phyloP scores from a whole-genome alignment of 1,284 basidiomycete species.

The Pisolithus thermaeus region DNA sequence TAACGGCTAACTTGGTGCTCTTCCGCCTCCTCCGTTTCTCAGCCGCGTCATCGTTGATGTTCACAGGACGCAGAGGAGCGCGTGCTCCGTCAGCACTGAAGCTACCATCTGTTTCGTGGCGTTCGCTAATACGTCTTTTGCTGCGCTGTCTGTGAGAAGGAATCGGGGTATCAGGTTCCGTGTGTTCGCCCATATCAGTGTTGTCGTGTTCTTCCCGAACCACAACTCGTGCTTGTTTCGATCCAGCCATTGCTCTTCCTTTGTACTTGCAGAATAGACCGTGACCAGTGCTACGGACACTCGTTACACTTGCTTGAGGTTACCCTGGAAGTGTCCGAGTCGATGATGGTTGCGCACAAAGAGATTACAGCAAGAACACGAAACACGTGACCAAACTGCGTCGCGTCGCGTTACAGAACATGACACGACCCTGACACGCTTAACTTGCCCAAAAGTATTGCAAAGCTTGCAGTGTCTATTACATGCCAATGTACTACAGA shows the following conservation, averaged over 20 bases:
- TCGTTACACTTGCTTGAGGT: background rate
- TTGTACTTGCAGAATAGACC: background rate
- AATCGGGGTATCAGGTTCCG: constrained; percentile 44
- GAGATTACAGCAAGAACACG: constrained; percentile 13
- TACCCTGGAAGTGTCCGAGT: background rate
- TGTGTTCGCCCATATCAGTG: constrained; percentile 37
- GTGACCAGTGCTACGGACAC: background rate
- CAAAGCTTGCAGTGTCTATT: background rate
- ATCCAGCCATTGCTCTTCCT: constrained; percentile 11
- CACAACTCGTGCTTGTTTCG: constrained; percentile 16
- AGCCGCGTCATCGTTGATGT: constrained; percentile 74
- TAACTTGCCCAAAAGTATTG: background rate
- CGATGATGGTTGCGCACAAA: constrained; percentile 25
- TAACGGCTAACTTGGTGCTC: constrained; percentile 54
- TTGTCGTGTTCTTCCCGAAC: constrained; percentile 13
- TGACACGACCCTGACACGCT: background rate
- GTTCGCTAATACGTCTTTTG: constrained; percentile 56
- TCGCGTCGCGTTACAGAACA: constrained; percentile 22
- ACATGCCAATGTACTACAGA: background rate
- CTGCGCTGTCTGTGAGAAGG: constrained; percentile 31
- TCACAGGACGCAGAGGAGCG: constrained; percentile 50
- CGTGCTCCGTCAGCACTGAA: constrained; percentile 45
- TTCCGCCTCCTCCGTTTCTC: constrained; percentile 73
- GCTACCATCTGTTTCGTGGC: constrained; percentile 42
- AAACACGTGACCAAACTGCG: constrained; percentile 22